These are phyloP conservation scores for Conoideocrella luteorostrata DNA, from an alignment of 2,329 filamentous ascomycete genomes.

Conservation along the genomic window DNA sequence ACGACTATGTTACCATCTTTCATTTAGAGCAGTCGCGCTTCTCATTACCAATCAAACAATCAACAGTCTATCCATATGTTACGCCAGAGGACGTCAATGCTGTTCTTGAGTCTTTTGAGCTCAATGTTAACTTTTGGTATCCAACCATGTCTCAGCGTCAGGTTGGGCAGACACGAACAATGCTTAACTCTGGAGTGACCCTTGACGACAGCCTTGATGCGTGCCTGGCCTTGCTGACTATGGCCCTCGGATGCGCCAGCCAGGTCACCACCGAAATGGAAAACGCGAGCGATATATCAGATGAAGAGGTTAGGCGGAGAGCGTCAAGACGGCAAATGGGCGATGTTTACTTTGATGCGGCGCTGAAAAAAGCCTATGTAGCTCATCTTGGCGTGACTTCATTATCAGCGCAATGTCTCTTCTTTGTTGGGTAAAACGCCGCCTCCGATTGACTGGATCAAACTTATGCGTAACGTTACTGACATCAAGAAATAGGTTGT, in stretches of 20 bases:
- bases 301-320: constrained; percentile 23
- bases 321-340: constrained; percentile 28
- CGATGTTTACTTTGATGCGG: constrained; percentile 39
- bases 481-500: constrained; percentile 26
- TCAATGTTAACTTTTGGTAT: constrained; percentile 47
- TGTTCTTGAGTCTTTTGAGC: constrained; percentile 37
- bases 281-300: constrained; percentile 8
- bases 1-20: constrained; percentile 39
- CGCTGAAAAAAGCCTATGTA: constrained; percentile 38
- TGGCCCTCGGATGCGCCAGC: constrained; percentile 42
- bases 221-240: constrained; percentile 38
- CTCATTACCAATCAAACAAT: constrained; percentile 25
- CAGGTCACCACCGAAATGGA: constrained; percentile 29
- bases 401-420: constrained; percentile 41
- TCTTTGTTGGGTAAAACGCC: constrained; percentile 39
- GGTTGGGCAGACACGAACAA: constrained; percentile 24
- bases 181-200: constrained; percentile 26
- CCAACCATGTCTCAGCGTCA: constrained; percentile 39
- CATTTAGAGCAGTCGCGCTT: constrained; percentile 38
- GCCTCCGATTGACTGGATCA: no score
- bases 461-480: no score
- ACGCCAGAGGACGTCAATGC: constrained; percentile 33
- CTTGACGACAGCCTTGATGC: constrained; percentile 30
- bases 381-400: constrained; percentile 40
- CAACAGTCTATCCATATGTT: constrained; percentile 35